These are phyloP conservation scores for Phytophthora capsici DNA, from an alignment of 352 stramenopile genomes.

Conservation along the genomic window DNA sequence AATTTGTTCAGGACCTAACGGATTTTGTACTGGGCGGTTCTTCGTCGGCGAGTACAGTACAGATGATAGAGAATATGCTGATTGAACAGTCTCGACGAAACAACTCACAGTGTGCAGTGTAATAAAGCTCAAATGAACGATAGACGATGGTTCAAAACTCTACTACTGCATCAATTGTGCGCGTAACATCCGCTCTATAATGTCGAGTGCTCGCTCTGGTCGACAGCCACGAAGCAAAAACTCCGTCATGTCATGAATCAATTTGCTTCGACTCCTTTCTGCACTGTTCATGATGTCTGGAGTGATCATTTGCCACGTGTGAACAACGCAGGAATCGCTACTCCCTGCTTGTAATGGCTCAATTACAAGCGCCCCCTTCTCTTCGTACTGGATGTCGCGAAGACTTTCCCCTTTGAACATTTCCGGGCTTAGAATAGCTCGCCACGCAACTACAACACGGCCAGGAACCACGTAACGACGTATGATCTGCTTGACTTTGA, in stretches of 20 bases:
- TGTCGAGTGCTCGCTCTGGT: conserved; percentile 37
- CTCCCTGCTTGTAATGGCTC: conserved; percentile 25
- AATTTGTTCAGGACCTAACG: conserved; percentile 45
- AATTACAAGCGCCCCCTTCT: conserved; percentile 63
- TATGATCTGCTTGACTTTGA: conserved; percentile 54
- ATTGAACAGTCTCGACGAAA: conserved; percentile 36
- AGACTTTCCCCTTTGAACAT: conserved; percentile 51
- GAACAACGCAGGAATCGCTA: conserved; percentile 28
- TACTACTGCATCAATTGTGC: conserved; percentile 9
- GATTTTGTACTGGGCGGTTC: conserved; percentile 54
- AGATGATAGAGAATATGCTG: conserved; percentile 67
- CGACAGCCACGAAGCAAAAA: conserved; percentile 35
- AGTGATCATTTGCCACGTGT: conserved; percentile 52
- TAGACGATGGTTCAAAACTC: not conserved
- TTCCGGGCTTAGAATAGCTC: conserved; percentile 49
- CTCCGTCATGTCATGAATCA: conserved; percentile 38
- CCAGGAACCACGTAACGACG: conserved; percentile 43
- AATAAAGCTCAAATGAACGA: not conserved
- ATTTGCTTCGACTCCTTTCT: conserved; percentile 10
- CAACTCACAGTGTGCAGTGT: conserved; percentile 19
- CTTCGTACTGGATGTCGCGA: conserved; percentile 45
- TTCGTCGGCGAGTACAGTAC: conserved; percentile 42
- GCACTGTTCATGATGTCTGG: conserved; percentile 16
- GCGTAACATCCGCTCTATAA: conserved; percentile 42
- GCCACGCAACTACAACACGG: conserved; percentile 49